Evolutionary conservation across 192 early-diverging fungal genomes (phyloP).

Genomic region (Gaertneriomyces semiglobifer): DNA sequence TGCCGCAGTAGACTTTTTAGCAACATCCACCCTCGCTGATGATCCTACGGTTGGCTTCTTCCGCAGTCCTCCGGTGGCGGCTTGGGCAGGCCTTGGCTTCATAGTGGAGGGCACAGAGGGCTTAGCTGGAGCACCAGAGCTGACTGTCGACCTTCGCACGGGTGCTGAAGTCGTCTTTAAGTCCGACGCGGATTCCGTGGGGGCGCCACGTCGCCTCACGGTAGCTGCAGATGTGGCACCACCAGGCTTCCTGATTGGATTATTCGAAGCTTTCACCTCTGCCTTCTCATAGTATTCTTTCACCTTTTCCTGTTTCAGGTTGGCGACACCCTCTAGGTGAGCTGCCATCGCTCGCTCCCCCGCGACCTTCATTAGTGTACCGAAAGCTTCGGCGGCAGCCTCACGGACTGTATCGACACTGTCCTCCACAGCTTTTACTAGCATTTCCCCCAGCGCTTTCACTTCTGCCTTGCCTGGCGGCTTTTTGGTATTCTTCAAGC

Average conservation of each 20-base stretch:
- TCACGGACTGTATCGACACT: constrained; percentile 79
- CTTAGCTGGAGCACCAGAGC: no score
- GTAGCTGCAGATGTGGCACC: constrained; percentile 8
- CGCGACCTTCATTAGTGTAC: constrained; percentile 84
- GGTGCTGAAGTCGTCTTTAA: no score
- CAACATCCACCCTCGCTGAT: no score
- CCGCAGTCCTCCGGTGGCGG: neutral
- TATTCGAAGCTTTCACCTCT: constrained; percentile 36
- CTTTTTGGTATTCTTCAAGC: constrained; percentile 67
- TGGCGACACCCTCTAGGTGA: constrained; percentile 80
- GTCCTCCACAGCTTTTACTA: constrained; percentile 80
- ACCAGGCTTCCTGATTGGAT: neutral
- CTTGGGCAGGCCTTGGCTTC: no score
- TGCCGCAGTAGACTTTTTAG: no score
- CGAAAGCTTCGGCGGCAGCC: constrained; percentile 77
- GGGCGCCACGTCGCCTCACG: neutral
- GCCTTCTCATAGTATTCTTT: constrained; percentile 87
- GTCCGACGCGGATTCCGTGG: no score
- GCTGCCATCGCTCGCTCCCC: constrained; percentile 65
- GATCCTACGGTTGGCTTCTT: neutral
- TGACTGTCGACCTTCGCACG: no score
- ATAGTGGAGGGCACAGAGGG: no score
- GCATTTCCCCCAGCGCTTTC: constrained; percentile 72
- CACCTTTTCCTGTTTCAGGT: constrained; percentile 83
- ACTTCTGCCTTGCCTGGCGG: constrained; percentile 75